Conservation (phyloP, 768 basidiomycete genomes). For the Clavulina sp. region DNA sequence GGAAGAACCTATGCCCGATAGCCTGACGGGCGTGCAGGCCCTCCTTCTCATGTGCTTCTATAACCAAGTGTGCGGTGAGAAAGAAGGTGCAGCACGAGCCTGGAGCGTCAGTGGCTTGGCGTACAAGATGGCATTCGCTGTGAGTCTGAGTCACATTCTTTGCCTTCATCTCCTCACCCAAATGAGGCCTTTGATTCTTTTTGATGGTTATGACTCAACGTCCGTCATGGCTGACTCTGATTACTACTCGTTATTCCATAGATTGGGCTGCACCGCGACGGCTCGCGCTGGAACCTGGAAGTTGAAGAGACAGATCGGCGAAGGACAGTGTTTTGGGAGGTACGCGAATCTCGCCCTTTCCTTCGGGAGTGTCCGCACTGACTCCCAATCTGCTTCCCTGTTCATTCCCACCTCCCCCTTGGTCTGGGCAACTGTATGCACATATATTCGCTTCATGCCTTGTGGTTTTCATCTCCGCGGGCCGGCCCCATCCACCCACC, state of each 20-base stretch:
- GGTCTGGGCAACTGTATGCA: no score
- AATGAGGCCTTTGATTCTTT: no score
- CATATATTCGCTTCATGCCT: no score
- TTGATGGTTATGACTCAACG: no score
- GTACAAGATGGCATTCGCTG: conserved; percentile 9
- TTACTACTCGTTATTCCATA: neutral
- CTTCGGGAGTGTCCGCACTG: no score
- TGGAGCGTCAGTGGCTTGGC: conserved; percentile 10
- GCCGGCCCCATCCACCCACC: no score
- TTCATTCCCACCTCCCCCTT: no score
- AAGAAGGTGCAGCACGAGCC: conserved; percentile 6
- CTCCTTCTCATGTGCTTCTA: conserved; percentile 11
- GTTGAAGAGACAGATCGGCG: conserved; percentile 6
- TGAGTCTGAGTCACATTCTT: neutral
- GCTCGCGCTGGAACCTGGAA: conserved; percentile 10
- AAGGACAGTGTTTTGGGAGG: conserved; percentile 12
- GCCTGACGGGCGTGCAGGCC: conserved; percentile 7
- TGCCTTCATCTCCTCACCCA: neutral
- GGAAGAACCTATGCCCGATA: conserved; percentile 6
- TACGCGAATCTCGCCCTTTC: neutral
- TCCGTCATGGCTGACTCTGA: neutral
- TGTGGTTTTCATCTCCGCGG: no score
- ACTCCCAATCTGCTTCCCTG: no score
- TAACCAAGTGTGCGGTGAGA: conserved; percentile 10
- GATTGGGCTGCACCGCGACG: conserved; percentile 11